Evolutionary conservation across 768 basidiomycete species (phyloP), one percentile per base, ranked within the genome.

Genomic region (Rhizopogon rudus): DNA sequence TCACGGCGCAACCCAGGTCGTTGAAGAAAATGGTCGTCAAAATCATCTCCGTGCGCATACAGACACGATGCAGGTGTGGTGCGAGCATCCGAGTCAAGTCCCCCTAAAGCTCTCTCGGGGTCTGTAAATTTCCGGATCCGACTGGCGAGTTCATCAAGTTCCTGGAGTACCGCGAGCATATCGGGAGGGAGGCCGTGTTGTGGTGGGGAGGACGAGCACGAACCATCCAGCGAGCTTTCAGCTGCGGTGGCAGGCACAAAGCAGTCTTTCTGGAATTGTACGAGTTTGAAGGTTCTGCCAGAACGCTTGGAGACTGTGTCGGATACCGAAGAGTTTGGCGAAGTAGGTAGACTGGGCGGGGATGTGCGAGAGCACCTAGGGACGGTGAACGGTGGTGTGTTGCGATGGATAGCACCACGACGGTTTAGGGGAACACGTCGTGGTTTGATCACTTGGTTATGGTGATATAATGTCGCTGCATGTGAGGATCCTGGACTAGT

Each of bases 101-200:
- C 29, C 14, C 3, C 6, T 40, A 10, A 44, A 42, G 48, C 44
- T 42, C 35, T 57, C 52, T 50, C 49, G 41, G 16, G 64, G 57
- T 16, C 55, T 20, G 67, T 61, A 48, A 62, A 54, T 28, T 52
- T 48, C 35, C 53, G 65, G 50, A 71, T 58, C 68, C 63, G 66
- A 43, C 17, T 43, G 2, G 68, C 68, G 42, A 69, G 35, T 40
- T 68, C 62, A 37, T 70, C 68, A 40, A 69, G 52, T 44, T 70
- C 58, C 33, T 44, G 57, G 16, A 69, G 58, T 2, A 66, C 51
- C 17, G 64, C 66, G 31, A 44, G 61, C 62, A 71, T 64, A 45
- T 69, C 68, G 28, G 59, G 57, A 41, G 61, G 66, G 40, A 70
- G 57, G n/a, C 69, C 67, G 20, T 40, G 35, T 16, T 22, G 29